Base-by-base conservation (phyloP, 2,329 filamentous ascomycete species). In the Beauveria sp. region DNA sequence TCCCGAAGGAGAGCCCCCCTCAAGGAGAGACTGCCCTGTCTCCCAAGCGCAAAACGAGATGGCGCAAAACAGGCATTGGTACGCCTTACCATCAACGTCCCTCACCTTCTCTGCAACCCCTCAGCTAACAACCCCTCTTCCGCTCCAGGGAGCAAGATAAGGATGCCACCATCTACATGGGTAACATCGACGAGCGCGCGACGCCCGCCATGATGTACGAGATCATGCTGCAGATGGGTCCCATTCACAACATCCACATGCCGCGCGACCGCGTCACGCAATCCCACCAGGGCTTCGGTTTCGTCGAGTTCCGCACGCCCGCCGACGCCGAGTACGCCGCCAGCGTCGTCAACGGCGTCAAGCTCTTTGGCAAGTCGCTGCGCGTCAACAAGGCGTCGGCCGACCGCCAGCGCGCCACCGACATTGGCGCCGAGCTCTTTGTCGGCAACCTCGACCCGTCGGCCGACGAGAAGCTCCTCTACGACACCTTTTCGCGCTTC, bases 201-300 rank as follows among this genome's bases (percentile, higher is more conserved):
- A 89, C 88, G 52, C 91, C 96, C 72, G 87, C 89, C 68, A 84
- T 96, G 67, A 86, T 99, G 67, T 97, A 95, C 88, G 95, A 99
- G 80, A 83, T 99, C 70, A 98, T 98, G 92, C 87, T 97, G 61
- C 95, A 99, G 79, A 92, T 93, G 73, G 95, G 95, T 60, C 93
- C 93, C 68, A 96, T 99, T 70, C 91, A 96, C 72, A 98, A 98
- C 77, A 93, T 99, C 65, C 95, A 99, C 78, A 87, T 99, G 72
- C 95, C 95, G 61, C 96, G 97, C 81, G 95, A 99, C 76, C 91
- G 95, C 74, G 95, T 99, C 68, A 97, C 95, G 52, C 92, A 97
- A 72, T 89, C 88, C 62, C 95, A 99, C 75, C 95, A 98, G 77
- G 95, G 95, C 68, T 99, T 97, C 80, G 95, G 95, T 69, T 99